phyloP scores from a whole-genome alignment of 176 grass and related monocot species.

The Musa itinerans region DNA sequence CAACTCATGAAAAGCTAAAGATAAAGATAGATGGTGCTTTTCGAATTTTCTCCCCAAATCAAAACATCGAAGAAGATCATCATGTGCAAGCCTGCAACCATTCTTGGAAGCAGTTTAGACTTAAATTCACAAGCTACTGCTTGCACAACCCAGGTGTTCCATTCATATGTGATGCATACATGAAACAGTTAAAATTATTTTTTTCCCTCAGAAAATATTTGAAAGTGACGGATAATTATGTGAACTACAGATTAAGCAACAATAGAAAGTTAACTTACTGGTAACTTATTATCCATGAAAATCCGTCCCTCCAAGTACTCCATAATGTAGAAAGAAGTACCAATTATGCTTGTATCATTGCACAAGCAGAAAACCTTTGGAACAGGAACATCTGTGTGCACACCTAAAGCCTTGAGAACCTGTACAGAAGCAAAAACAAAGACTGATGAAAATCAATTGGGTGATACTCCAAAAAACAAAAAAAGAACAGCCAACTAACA shows the following conservation, averaged over 20 bases:
- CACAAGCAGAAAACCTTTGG: conserved; percentile 88
- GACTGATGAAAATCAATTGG: not conserved
- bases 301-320: conserved; percentile 78
- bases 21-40: not conserved
- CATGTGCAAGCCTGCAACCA: not conserved
- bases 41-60: not conserved
- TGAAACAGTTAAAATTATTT: too few species aligned
- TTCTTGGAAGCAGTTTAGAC: too few species aligned
- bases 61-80: not conserved
- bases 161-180: too few species aligned
- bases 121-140: too few species aligned
- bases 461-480: not conserved
- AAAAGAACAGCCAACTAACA: not conserved
- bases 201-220: too few species aligned
- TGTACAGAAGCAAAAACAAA: conserved; percentile 26
- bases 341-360: conserved; percentile 64
- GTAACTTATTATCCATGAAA: conserved; percentile 48
- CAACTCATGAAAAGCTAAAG: not conserved
- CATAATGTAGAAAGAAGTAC: conserved; percentile 95
- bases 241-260: not conserved
- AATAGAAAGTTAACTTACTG: conserved; percentile 27
- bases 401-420: conserved; percentile 73
- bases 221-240: not conserved
- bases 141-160: too few species aligned
- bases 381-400: conserved; percentile 67